Evolutionary conservation across 768 basidiomycete species (phyloP).

Genomic region (Serpula lacrymans): DNA sequence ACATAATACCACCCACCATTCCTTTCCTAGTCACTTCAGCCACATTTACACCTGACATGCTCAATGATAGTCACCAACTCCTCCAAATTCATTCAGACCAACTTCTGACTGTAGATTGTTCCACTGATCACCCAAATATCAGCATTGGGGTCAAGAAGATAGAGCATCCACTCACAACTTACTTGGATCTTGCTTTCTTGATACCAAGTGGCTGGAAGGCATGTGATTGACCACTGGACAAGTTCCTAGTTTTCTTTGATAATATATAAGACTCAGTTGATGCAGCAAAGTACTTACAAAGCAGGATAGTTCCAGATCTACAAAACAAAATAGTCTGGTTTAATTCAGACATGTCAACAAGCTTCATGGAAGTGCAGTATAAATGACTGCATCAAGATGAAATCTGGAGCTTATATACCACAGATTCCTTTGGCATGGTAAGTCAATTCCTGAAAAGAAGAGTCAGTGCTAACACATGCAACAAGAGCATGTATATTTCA

Average conservation of each 20-base stretch:
- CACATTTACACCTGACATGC: slow-evolving; percentile 6
- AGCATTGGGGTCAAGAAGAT: slow-evolving; percentile 11
- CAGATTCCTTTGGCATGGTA: slow-evolving; percentile 35
- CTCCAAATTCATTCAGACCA: no score
- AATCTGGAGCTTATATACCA: slow-evolving; percentile 21
- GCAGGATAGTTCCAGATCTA: slow-evolving; percentile 3
- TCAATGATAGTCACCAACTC: slow-evolving; percentile 6
- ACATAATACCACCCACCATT: slow-evolving; percentile 5
- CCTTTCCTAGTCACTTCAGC: slow-evolving; percentile 15
- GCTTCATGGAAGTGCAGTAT: slow-evolving; percentile 11
- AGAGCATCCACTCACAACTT: slow-evolving; percentile 7
- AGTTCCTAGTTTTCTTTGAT: slow-evolving; percentile 23
- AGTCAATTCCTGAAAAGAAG: slow-evolving; percentile 4
- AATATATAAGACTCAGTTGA: slow-evolving; percentile 14
- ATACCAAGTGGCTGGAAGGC: slow-evolving; percentile 6
- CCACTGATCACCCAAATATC: slow-evolving; percentile 17
- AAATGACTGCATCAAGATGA: slow-evolving; percentile 11
- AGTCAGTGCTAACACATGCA: neutral
- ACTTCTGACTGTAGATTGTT: no score
- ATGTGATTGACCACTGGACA: slow-evolving; percentile 2
- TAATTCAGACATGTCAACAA: slow-evolving; percentile 12
- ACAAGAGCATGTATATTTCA: slow-evolving; percentile 31
- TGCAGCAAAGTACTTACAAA: slow-evolving; percentile 9
- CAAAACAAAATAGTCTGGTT: slow-evolving; percentile 14
- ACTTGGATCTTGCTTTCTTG: slow-evolving; percentile 13